Evolutionary conservation across 2,329 filamentous ascomycete species (phyloP).

Genomic region (Monosporascus cannonballus): DNA sequence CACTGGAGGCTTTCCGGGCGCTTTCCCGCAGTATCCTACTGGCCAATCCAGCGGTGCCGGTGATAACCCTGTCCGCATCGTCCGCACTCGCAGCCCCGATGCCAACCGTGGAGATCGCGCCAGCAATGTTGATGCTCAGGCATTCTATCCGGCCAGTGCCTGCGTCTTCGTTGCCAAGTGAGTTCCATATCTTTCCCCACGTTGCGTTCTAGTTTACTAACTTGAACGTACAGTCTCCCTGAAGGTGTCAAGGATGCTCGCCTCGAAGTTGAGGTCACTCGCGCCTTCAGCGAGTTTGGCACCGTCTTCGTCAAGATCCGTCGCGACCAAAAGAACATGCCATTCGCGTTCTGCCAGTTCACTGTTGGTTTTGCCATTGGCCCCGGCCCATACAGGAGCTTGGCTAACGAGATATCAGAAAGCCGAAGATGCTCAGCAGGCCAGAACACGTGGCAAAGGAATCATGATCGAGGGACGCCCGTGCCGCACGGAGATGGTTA

Average conservation of each 20-base stretch:
- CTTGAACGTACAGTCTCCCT: conserved; percentile 38
- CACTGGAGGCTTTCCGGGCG: conserved; percentile 6
- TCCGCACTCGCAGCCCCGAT: conserved; percentile 5
- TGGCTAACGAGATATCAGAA: conserved; percentile 32
- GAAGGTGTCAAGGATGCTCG: conserved; percentile 41
- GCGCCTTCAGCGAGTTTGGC: conserved; percentile 48
- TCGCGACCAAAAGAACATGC: conserved; percentile 51
- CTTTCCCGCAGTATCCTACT: not conserved
- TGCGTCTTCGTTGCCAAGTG: conserved; percentile 65
- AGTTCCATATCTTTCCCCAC: conserved; percentile 21
- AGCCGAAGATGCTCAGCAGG: conserved; percentile 41
- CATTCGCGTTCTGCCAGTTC: conserved; percentile 59
- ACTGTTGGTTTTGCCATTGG: conserved; percentile 38
- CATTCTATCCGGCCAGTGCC: conserved; percentile 45
- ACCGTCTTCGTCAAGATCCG: conserved; percentile 58
- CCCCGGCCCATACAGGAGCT: not conserved
- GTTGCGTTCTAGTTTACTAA: not conserved
- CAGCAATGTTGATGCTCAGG: conserved; percentile 42
- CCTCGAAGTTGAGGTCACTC: conserved; percentile 47
- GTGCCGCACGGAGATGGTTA: conserved; percentile 54
- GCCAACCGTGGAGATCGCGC: conserved; percentile 14
- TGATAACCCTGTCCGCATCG: not conserved
- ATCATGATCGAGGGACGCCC: conserved; percentile 47
- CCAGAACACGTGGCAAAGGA: conserved; percentile 41
- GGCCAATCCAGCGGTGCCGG: not conserved